These are phyloP conservation scores for Mortierella sp. DNA, from an alignment of 371 early-diverging fungal genomes.

Conservation along the genomic window DNA sequence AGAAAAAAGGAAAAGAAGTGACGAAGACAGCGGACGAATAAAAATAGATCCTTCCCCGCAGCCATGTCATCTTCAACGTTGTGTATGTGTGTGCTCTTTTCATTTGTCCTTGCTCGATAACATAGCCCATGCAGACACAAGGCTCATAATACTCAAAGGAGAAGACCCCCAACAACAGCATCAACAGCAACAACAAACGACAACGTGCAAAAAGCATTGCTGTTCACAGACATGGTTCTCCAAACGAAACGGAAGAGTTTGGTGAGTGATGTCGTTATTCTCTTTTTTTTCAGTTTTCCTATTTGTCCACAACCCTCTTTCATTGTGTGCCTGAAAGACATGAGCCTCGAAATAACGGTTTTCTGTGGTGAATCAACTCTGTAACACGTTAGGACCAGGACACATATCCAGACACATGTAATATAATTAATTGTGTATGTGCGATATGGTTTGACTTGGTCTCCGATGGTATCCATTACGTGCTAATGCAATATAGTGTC, in stretches of 20 bases:
- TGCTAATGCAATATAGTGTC: too few relatives aligned
- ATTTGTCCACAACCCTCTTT: too few relatives aligned
- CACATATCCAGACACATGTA: constrained; percentile 4
- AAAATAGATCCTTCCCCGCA: constrained; percentile 6
- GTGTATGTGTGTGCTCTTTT: background rate
- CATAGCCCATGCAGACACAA: constrained; percentile 2
- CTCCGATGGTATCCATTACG: too few relatives aligned
- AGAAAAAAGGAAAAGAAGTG: background rate
- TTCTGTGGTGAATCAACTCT: background rate
- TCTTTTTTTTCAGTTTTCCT: background rate
- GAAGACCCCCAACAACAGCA: too few relatives aligned
- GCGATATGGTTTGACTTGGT: background rate
- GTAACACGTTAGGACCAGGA: background rate
- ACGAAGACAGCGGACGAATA: background rate
- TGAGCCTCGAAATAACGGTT: too few relatives aligned
- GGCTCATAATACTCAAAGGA: background rate
- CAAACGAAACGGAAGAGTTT: background rate
- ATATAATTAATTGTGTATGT: background rate
- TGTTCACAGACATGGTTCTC: too few relatives aligned
- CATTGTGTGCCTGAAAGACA: too few relatives aligned
- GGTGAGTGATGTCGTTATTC: constrained; percentile 2
- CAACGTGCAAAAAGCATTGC: background rate
- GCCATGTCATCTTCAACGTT: background rate
- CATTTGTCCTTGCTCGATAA: background rate
- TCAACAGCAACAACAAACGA: too few relatives aligned